These are phyloP conservation scores for Nicotiana rustica DNA, from an alignment of 305 asterid species.

Conservation along the genomic window DNA sequence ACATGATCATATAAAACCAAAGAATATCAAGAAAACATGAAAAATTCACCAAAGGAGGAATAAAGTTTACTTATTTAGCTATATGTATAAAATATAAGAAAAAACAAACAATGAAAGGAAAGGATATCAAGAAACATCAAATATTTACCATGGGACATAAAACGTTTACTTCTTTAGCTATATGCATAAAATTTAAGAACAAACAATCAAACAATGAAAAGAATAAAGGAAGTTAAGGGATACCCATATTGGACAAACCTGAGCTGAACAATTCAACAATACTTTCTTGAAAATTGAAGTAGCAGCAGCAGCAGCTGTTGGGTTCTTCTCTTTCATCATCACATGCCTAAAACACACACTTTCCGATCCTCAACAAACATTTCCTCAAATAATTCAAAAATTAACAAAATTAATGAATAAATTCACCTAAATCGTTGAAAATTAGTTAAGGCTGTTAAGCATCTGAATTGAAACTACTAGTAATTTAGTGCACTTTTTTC, in stretches of 20 bases:
- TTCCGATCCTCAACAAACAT: background rate
- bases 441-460: background rate
- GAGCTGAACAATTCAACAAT: slow-evolving; percentile 74
- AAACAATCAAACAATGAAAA: background rate
- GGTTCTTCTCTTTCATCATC: slow-evolving; percentile 82
- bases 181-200: background rate
- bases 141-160: background rate
- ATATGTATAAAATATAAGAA: no score
- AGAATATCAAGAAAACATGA: no score
- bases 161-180: background rate
- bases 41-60: no score
- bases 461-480: slow-evolving; percentile 1
- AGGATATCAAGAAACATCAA: background rate
- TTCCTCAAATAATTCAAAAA: background rate
- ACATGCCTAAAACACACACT: slow-evolving; percentile 39
- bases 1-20: slow-evolving; percentile 1
- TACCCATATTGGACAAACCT: slow-evolving; percentile 54
- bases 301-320: slow-evolving; percentile 47
- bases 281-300: slow-evolving; percentile 64
- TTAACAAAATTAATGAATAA: slow-evolving; percentile 6
- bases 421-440: slow-evolving; percentile 9
- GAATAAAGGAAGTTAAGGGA: background rate
- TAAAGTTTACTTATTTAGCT: no score
- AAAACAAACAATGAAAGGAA: no score
- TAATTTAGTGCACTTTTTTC: no score